Percentiles rank a stretch among this genome's conserved stretches.
Conservation (phyloP, 495 filamentous ascomycete genomes). For the Hyaloscypha bicolor region DNA sequence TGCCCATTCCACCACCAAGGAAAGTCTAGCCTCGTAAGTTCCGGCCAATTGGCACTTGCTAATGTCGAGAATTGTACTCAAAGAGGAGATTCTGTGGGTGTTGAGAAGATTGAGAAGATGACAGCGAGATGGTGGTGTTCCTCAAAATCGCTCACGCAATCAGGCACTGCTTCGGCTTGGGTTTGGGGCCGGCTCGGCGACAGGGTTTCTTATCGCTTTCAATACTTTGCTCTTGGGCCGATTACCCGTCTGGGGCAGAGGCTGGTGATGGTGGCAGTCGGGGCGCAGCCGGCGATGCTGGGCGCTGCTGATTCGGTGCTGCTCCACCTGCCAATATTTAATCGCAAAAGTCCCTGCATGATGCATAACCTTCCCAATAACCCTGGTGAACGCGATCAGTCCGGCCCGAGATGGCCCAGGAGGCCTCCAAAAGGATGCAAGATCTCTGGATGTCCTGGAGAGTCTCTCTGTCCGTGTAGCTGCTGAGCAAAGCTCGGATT, state of each 20-base stretch:
- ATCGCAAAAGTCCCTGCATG: not conserved
- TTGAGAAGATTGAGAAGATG: not conserved
- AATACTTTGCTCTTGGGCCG: not conserved
- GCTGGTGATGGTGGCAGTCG: slow-evolving; percentile 3
- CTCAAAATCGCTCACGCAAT: not conserved
- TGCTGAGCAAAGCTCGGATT: not conserved
- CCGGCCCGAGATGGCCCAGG: not conserved
- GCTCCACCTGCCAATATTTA: not conserved
- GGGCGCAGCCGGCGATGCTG: not conserved
- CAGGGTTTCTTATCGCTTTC: slow-evolving; percentile 9
- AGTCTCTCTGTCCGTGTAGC: not conserved
- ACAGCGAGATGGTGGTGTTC: not conserved
- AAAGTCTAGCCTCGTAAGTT: not conserved
- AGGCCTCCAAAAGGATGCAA: not conserved
- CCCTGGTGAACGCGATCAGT: not conserved
- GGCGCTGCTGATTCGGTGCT: slow-evolving; percentile 1
- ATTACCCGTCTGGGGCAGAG: slow-evolving; percentile 16
- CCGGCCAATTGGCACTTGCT: not conserved
- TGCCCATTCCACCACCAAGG: not conserved
- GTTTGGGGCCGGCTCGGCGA: not conserved
- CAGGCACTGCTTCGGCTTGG: not conserved
- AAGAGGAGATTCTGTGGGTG: not conserved
- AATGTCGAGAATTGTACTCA: not conserved
- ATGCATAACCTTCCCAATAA: not conserved
- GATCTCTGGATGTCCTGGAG: not conserved